phyloP scores from a whole-genome alignment of 345 rosid species.

The Ailanthus altissimus region DNA sequence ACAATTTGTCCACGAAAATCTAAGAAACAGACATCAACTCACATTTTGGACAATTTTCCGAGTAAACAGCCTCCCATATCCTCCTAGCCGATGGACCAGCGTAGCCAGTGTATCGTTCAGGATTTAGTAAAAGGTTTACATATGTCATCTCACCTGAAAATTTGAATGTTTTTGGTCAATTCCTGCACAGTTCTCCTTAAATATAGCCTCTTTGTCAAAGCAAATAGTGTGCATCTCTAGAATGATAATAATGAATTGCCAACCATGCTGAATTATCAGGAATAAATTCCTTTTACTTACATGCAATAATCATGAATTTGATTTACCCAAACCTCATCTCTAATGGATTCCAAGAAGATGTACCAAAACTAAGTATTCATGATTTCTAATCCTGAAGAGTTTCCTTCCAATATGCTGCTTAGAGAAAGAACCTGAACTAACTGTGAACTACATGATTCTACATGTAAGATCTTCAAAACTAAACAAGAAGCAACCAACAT shows the following conservation, averaged over 20 bases:
- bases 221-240: neutral
- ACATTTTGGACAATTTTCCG: constrained; percentile 65
- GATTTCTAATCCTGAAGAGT: neutral
- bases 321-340: too few species aligned
- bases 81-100: constrained; percentile 64
- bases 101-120: constrained; percentile 66
- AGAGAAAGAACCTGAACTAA: neutral
- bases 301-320: too few species aligned
- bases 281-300: neutral
- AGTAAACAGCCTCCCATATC: constrained; percentile 64
- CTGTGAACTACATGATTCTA: neutral
- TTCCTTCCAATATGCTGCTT: neutral
- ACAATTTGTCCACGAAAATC: too few species aligned
- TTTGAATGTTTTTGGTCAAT: neutral
- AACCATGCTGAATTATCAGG: neutral
- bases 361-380: too few species aligned
- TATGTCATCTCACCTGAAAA: constrained; percentile 58
- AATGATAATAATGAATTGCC: neutral
- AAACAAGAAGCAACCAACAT: neutral
- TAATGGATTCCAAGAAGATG: too few species aligned
- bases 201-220: neutral
- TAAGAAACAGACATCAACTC: constrained; percentile 22
- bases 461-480: neutral
- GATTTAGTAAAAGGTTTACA: constrained; percentile 60
- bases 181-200: neutral